A percentile compares a stretch with the other conserved stretches of the same genome.
phyloP scores from a whole-genome alignment of 768 basidiomycete genomes.

The Boletus sp. region DNA sequence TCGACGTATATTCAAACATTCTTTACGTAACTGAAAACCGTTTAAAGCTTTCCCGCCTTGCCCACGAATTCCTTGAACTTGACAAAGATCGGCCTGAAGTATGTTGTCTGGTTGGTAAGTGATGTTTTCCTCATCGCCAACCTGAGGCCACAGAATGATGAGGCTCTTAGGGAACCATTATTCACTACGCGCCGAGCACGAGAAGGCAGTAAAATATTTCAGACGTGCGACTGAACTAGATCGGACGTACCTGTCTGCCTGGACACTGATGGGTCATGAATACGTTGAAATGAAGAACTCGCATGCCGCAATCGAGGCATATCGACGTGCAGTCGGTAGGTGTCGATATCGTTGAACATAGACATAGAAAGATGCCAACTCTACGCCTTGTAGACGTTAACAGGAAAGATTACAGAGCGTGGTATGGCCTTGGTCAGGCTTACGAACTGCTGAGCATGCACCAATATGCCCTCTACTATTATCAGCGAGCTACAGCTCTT shows the following conservation, averaged over 20 bases:
- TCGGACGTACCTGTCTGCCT: constrained; percentile 91
- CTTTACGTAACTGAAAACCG: constrained; percentile 92
- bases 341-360: neutral
- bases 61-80: constrained; percentile 84
- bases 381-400: constrained; percentile 71
- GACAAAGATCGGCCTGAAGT: constrained; percentile 96
- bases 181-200: constrained; percentile 89
- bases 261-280: constrained; percentile 99
- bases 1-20: constrained; percentile 96
- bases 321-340: constrained; percentile 91
- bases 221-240: constrained; percentile 93
- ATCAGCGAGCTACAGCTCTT: constrained; percentile 91
- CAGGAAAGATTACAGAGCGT: constrained; percentile 94
- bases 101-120: constrained; percentile 89
- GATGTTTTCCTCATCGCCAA: neutral
- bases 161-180: constrained; percentile 85
- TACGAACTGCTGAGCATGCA: constrained; percentile 98
- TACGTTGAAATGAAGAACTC: constrained; percentile 99
- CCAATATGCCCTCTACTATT: constrained; percentile 93
- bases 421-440: constrained; percentile 98
- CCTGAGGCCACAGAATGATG: neutral
- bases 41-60: constrained; percentile 84
- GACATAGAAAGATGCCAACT: neutral
- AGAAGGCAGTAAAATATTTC: constrained; percentile 95
- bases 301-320: constrained; percentile 97